Evolutionary conservation across 2,329 filamentous ascomycete species (phyloP).

Genomic region (Helotiales sp.): DNA sequence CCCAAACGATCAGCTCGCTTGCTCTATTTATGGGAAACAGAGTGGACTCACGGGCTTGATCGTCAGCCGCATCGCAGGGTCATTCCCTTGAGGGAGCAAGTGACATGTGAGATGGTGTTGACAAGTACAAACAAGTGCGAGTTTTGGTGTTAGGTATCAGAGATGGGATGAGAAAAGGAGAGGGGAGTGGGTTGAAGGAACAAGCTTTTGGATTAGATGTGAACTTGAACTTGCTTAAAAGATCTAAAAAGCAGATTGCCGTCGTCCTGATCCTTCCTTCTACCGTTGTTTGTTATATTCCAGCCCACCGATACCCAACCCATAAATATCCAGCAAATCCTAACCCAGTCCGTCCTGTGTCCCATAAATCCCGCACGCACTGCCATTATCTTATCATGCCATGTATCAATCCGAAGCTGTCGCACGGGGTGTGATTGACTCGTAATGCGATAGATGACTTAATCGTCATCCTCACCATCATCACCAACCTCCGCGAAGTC

Average conservation of each 20-base stretch:
- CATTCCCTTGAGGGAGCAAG: background rate
- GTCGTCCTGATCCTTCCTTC: background rate
- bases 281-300: slow-evolving; percentile 2
- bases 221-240: background rate
- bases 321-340: slow-evolving; percentile 9
- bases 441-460: slow-evolving; percentile 7
- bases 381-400: background rate
- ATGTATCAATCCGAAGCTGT: background rate
- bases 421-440: slow-evolving; percentile 6
- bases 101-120: background rate
- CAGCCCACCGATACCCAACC: slow-evolving; percentile 9
- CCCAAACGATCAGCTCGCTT: background rate
- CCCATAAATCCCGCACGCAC: background rate
- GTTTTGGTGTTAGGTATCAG: background rate
- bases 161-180: background rate
- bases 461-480: slow-evolving; percentile 27
- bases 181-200: background rate
- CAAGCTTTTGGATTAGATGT: slow-evolving; percentile 13
- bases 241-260: slow-evolving; percentile 18
- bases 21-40: slow-evolving; percentile 5
- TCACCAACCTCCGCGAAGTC: slow-evolving; percentile 25
- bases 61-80: slow-evolving; percentile 2
- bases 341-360: background rate
- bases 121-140: background rate
- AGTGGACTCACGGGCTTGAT: background rate